Evolutionary conservation across 2,329 filamentous ascomycete genomes (phyloP), one percentile per base, ranked within the genome.

Genomic region (Chrysoporthe puriensis): DNA sequence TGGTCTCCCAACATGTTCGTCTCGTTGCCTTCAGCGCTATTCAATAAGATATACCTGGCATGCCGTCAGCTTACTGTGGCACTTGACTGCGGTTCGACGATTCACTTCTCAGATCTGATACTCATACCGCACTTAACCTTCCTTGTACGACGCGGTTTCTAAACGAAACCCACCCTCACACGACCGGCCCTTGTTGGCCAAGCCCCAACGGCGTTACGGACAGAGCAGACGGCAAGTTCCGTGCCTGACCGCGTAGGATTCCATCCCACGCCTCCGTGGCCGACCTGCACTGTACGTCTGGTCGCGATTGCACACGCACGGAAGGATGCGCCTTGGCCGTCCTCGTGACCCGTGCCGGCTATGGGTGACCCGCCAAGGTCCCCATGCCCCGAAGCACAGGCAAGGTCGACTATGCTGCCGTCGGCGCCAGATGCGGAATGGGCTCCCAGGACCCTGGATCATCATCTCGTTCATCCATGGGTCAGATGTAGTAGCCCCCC

Each of bases 341-440:
- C 54, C 54, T 57, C 34, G 32, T 57, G 54, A 57, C 54, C 54
- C 50, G 14, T 32, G 50, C 50, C 21, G 32, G 36, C 36, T 9
- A 40, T 40, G 36, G 26, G 36, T 40, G 36, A 40, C 36, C 36
- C 36, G 6, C 5, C 36, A 6, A 9, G 9, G 36, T 40, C 9
- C 36, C 36, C 36, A 40, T 40, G 36, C 36, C 6, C 36, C 6
- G 36, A 40, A 9, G 9, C 36, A 40, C 36, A 21, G 46, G n/a
- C 8, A 32, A 26, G 50, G 16, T 54, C 21, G 50, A 54, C 50
- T 26, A 14, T 52, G 57, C 57, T 66, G 64, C 64, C 46, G 64
- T 57, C 61, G 57, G 54, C 21, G 42, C 64, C 52, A 52, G 11
- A 62, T 54, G 36, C 16, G 64, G 64, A 66, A 66, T 61, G 64